These are phyloP conservation scores for Cyphellophora europaea DNA, from an alignment of 2,329 filamentous ascomycete species.

Conservation along the genomic window DNA sequence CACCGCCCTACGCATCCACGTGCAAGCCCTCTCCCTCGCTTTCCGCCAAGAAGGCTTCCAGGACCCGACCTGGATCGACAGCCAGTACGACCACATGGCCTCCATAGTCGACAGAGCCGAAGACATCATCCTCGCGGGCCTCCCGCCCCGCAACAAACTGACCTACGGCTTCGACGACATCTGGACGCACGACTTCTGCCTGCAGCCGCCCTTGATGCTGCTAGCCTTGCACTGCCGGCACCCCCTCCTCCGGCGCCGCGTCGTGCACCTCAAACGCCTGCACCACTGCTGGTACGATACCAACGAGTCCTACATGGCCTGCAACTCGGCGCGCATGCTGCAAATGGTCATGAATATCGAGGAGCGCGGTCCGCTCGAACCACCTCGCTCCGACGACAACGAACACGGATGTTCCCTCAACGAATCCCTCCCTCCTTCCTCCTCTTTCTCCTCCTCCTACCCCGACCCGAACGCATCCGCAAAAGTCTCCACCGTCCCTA, in stretches of 20 bases:
- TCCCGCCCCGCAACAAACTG: not conserved
- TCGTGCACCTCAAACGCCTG: not conserved
- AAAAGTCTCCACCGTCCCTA: not conserved
- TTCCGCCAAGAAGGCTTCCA: not conserved
- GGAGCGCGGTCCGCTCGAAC: not conserved
- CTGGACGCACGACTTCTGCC: not conserved
- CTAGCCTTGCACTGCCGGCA: not conserved
- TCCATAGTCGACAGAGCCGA: not conserved
- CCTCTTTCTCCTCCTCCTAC: not conserved
- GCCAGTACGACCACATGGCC: not conserved
- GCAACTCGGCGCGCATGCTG: not conserved
- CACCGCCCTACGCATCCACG: not conserved
- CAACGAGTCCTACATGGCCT: not conserved
- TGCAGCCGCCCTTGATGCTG: not conserved
- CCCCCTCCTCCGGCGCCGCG: not conserved
- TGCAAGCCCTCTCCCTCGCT: not conserved
- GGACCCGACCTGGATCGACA: not conserved
- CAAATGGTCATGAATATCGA: not conserved
- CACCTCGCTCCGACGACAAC: too few species aligned
- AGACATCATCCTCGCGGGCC: not conserved
- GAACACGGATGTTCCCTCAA: too few species aligned
- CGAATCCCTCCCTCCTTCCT: not conserved
- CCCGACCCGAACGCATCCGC: not conserved
- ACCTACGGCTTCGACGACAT: not conserved
- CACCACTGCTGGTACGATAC: not conserved